Conservation (phyloP, 2,329 filamentous ascomycete species). For the Aureobasidium pullulans region DNA sequence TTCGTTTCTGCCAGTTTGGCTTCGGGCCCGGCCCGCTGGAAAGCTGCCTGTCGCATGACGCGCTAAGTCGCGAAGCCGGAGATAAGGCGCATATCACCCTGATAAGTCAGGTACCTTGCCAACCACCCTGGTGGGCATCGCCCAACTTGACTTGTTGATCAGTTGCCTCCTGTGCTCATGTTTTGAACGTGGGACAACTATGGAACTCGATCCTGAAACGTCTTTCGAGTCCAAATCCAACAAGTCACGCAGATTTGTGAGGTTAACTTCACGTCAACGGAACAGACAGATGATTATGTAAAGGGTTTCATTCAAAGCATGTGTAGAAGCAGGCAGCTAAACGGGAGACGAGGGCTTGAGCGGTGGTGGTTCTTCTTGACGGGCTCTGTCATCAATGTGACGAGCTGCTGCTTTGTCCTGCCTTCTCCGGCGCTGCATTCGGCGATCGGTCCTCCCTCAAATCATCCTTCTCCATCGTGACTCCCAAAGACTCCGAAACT, state of each 20-base stretch:
- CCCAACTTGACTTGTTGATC: background rate
- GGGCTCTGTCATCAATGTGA: background rate
- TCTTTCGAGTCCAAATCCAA: no score
- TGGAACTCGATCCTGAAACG: no score
- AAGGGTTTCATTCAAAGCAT: conserved; percentile 13
- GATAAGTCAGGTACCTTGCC: background rate
- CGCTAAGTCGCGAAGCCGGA: conserved; percentile 1
- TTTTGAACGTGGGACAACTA: background rate
- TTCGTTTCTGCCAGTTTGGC: background rate
- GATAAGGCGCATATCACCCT: background rate
- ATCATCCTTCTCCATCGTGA: conserved; percentile 2
- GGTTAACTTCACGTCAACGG: no score
- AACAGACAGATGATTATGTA: background rate
- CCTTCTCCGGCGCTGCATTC: background rate
- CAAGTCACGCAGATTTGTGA: no score
- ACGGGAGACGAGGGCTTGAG: background rate
- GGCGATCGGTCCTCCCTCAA: conserved; percentile 1
- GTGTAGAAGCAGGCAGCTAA: background rate
- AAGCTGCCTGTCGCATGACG: background rate
- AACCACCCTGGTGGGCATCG: background rate
- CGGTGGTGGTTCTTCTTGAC: background rate
- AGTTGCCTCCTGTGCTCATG: background rate
- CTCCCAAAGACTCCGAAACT: conserved; percentile 10
- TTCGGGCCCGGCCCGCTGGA: background rate
- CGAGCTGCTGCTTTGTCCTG: background rate